Base-by-base conservation (phyloP, 23 red algal genomes). In the Gracilaria domingensis region DNA sequence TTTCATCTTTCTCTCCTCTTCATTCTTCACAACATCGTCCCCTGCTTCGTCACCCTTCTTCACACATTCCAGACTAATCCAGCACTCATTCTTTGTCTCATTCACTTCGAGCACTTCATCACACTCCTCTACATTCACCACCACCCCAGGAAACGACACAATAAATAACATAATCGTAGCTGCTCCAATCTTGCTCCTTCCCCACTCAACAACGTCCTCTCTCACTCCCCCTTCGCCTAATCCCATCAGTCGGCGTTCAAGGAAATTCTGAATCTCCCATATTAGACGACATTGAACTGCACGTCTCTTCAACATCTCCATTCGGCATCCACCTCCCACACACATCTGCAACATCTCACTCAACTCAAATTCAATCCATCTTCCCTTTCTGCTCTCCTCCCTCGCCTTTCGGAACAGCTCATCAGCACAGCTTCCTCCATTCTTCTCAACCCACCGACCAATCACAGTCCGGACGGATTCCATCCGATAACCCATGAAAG, bases 401-500 rank as follows among this genome's bases (percentile, higher is more conserved):
- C 20, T 30, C 26, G 33, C 62, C 24, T 30, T 2, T 30, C 33
- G 2, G 7, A 67, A 67, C 28, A 67, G 2, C 1, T 67, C 62
- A 35, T 30, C 33, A 1, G 1, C 62, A 17, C 16, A 30, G 8
- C 33, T 67, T 67, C 62, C 62, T 32, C 49, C 48, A 36, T 79
- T 79, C 48, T 11, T 20, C 9, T 26, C 40, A 48, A 29, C 74
- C 74, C 74, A 79, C 9, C 48, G 74, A 29, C 29, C 74, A 40
- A 79, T 28, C 37, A 17, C 26, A 12, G 34, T 79, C 13, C 74
- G 74, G 1, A 79, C 74, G 1, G 35, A 49, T 29, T 79, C 74
- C 74, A 79, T 79, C 20, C 74, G 39, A 18, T 79, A 79, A 2
- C 74, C 74, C 74, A 79, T 79, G 24, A 79, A 79, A 3, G 40